phyloP scores from a whole-genome alignment of 2,329 filamentous ascomycete genomes.

The Cercospora brassicicola region DNA sequence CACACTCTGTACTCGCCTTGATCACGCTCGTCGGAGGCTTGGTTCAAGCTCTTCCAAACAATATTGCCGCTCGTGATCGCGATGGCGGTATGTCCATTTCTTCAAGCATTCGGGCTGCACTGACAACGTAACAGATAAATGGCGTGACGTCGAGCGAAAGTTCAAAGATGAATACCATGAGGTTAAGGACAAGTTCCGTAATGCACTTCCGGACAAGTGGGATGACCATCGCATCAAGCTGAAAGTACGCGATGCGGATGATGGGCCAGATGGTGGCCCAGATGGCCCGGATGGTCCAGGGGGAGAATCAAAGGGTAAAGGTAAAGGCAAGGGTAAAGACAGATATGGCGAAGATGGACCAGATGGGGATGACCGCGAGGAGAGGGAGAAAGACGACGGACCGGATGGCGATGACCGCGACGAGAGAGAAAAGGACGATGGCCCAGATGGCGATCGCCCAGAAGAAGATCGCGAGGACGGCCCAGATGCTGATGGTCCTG shows the following conservation, averaged over 20 bases:
- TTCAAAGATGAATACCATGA: background rate
- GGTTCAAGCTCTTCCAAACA: background rate
- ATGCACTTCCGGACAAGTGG: background rate
- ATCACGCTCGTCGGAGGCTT: background rate
- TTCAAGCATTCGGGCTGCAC: too few species aligned
- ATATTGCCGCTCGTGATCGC: background rate
- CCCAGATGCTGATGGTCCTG: background rate
- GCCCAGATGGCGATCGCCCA: background rate
- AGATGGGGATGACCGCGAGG: background rate
- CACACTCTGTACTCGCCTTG: conserved; percentile 1
- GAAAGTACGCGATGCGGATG: background rate
- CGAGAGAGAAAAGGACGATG: background rate
- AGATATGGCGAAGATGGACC: background rate
- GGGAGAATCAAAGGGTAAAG: background rate
- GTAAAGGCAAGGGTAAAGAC: background rate
- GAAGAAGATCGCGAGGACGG: background rate
- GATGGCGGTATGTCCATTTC: background rate
- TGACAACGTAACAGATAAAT: background rate
- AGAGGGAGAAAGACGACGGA: background rate
- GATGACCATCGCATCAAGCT: background rate
- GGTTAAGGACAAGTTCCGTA: background rate
- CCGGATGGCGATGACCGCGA: background rate
- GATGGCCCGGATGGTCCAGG: background rate
- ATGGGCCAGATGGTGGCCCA: background rate
- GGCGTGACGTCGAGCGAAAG: background rate